Evolutionary conservation across 176 grass and related monocot genomes (phyloP), one percentile per base, ranked within the genome.

Genomic region (Hsuehochloa calcarea): DNA sequence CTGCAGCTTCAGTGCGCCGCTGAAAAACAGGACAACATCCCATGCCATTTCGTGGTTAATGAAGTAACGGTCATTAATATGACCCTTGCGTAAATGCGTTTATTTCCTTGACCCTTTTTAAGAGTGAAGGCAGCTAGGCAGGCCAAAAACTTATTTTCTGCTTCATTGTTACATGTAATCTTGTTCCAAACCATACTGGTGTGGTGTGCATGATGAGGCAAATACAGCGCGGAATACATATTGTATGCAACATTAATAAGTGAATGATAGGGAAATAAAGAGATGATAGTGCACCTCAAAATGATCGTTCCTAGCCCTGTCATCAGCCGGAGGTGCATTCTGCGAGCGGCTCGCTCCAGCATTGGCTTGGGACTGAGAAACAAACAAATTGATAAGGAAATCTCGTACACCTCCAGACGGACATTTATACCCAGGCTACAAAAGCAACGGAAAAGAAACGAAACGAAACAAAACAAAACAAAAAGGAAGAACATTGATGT

Each of bases 221-320:
- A 68, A 78, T 70, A 38, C 43, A 78, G 26, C 0, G 14, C 1
- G 44, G 25, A 73, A 22, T 7, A 3, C 4, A 43, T 8, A 66
- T 43, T 29, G 11, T 77, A 60, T 59, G 80, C 3, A 70, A 20
- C 80, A 82, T 17, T 4, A 84, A 13, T 67, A 20, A 31, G 50
- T 4, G 9, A 56, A 66, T 66, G 78, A 46, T 29, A 23, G n/a
- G 23, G 17, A 39, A 55, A 56, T 3, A 23, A 34, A n/a, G 54
- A 55, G 49, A 39, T 37, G 19, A 22, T 10, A 39, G 0, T 4
- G 8, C 45, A 83, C 65, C 79, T 86, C 79, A 5, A 31, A 58
- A n/a, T 86, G 45, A 64, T 82, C 37, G 14, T 25, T 65, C 69
- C 77, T 74, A 16, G 68, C 12, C 68, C 77, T 87, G 78, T 80